Conservation (phyloP, 108 stramenopile species). For the Cyclotella distinguenda region DNA sequence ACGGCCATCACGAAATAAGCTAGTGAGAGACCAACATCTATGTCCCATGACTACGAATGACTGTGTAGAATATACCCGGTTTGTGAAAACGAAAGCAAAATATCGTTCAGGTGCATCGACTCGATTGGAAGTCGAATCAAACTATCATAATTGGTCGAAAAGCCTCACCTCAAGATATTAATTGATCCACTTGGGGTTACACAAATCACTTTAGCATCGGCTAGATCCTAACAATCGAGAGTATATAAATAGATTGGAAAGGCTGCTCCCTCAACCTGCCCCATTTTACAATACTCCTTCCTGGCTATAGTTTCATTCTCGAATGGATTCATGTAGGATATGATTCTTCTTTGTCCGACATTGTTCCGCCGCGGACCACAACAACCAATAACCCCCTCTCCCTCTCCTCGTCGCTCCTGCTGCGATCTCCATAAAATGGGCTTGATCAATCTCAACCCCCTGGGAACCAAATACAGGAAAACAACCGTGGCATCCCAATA, state of each 20-base stretch:
- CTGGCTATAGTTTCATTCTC: constrained; percentile 40
- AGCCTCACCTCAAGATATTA: too few relatives aligned
- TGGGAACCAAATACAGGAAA: constrained; percentile 84
- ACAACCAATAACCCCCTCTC: background rate
- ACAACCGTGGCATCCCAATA: constrained; percentile 59
- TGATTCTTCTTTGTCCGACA: constrained; percentile 28
- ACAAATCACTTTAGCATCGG: too few relatives aligned
- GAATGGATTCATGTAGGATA: constrained; percentile 78
- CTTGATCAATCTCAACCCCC: constrained; percentile 71
- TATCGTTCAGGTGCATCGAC: too few relatives aligned
- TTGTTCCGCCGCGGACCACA: background rate
- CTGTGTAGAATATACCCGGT: too few relatives aligned
- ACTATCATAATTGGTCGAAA: too few relatives aligned
- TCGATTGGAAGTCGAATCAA: too few relatives aligned
- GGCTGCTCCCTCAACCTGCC: constrained; percentile 68
- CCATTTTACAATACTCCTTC: constrained; percentile 51
- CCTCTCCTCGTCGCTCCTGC: background rate
- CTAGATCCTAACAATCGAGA: constrained; percentile 10
- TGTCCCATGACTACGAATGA: too few relatives aligned
- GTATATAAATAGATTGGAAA: constrained; percentile 79
- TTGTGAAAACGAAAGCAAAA: too few relatives aligned
- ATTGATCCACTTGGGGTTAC: too few relatives aligned
- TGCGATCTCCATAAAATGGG: constrained; percentile 34
- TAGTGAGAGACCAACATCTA: too few relatives aligned
- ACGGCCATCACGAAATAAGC: too few relatives aligned